phyloP scores from a whole-genome alignment of 2,329 filamentous ascomycete species.

The Ophiocordyceps australis region DNA sequence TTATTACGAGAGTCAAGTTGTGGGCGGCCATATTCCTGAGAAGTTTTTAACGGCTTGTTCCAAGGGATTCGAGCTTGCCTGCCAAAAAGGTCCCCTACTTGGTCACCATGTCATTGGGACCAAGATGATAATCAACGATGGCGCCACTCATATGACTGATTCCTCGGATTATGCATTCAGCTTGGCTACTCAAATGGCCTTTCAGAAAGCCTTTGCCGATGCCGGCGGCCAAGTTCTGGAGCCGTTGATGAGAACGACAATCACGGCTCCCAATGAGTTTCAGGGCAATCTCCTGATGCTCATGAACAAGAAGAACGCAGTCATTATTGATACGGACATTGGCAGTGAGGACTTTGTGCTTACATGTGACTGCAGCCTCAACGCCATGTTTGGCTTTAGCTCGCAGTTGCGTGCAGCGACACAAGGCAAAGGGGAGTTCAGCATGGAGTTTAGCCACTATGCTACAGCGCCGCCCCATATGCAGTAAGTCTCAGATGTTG shows the following conservation, averaged over 20 bases:
- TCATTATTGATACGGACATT: constrained; percentile 90
- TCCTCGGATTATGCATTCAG: constrained; percentile 95
- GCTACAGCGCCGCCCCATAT: constrained; percentile 70
- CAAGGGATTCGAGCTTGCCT: constrained; percentile 78
- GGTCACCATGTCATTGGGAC: constrained; percentile 86
- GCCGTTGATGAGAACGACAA: constrained; percentile 94
- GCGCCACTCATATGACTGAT: constrained; percentile 93
- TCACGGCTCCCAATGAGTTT: constrained; percentile 92
- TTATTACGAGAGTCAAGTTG: constrained; percentile 70
- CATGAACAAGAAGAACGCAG: constrained; percentile 90
- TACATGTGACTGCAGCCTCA: constrained; percentile 79
- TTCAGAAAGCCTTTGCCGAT: constrained; percentile 78
- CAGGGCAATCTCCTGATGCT: constrained; percentile 90
- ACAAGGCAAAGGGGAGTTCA: constrained; percentile 96
- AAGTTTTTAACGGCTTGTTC: constrained; percentile 91
- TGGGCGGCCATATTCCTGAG: constrained; percentile 81
- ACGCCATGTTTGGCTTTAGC: constrained; percentile 96
- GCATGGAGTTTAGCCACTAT: constrained; percentile 98
- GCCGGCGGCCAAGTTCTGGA: constrained; percentile 75
- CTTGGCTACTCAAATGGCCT: constrained; percentile 85
- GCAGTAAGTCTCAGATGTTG: constrained; percentile 44
- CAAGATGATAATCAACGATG: constrained; percentile 86
- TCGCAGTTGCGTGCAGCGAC: constrained; percentile 81
- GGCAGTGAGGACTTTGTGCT: constrained; percentile 88
- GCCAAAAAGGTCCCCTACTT: constrained; percentile 73